A percentile compares a stretch with the other conserved stretches of the same genome.
Evolutionary conservation across 306 rosid species (phyloP).

Genomic region (Quercus rubra): DNA sequence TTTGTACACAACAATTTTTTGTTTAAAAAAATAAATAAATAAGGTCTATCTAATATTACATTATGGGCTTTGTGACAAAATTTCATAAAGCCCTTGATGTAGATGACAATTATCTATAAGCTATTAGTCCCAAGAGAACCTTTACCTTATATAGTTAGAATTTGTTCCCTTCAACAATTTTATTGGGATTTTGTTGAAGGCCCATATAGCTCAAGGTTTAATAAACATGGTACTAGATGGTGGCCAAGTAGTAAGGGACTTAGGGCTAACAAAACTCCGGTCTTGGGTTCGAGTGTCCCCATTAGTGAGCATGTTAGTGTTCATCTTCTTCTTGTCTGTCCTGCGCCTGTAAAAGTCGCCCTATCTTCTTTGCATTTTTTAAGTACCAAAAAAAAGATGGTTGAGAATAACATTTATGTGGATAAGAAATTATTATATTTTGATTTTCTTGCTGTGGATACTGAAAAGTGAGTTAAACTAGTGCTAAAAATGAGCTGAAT

Average conservation of each 20-base stretch:
- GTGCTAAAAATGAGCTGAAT: background rate
- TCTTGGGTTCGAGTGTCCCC: no score
- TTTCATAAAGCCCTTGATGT: background rate
- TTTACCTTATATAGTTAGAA: background rate
- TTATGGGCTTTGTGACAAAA: background rate
- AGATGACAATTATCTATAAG: background rate
- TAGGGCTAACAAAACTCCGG: no score
- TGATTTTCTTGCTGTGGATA: background rate
- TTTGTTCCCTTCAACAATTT: background rate
- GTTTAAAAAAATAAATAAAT: background rate
- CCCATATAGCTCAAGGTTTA: background rate
- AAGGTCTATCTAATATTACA: background rate
- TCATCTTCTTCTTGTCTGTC: fast-evolving
- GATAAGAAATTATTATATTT: background rate
- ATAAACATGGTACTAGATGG: no score
- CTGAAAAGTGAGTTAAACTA: background rate
- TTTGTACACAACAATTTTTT: background rate
- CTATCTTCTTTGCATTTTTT: no score
- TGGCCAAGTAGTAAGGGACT: no score
- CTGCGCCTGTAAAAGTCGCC: no score
- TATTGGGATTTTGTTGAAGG: background rate
- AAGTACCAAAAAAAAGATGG: background rate
- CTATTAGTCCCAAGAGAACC: background rate
- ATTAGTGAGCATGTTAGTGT: no score
- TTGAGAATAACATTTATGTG: no score